phyloP scores from a whole-genome alignment of 2,329 filamentous ascomycete species.

The Ophiostoma angusticollis region DNA sequence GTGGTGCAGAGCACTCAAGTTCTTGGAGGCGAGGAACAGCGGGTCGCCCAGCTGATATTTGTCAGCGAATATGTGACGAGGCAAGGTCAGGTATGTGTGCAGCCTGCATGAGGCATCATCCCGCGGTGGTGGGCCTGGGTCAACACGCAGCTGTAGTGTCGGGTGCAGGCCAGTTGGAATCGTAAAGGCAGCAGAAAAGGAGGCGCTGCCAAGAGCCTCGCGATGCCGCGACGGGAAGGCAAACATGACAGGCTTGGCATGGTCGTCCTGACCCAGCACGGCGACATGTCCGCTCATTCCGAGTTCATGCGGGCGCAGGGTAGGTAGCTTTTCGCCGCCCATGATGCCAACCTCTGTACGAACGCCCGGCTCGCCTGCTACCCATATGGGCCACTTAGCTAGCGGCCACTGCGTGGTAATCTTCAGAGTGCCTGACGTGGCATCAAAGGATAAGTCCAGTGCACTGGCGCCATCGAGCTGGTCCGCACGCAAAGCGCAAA shows the following conservation, averaged over 20 bases:
- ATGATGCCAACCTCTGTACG: constrained; percentile 75
- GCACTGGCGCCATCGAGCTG: constrained; percentile 40
- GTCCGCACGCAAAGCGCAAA: constrained; percentile 37
- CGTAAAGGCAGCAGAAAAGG: constrained; percentile 53
- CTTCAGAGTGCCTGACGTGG: constrained; percentile 50
- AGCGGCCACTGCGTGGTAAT: constrained; percentile 53
- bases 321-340: constrained; percentile 45
- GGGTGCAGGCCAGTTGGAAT: constrained; percentile 73
- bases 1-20: constrained; percentile 55
- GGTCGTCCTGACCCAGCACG: constrained; percentile 61
- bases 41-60: constrained; percentile 69
- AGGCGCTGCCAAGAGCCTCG: constrained; percentile 34
- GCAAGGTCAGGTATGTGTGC: constrained; percentile 72
- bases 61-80: constrained; percentile 71
- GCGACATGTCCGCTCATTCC: constrained; percentile 67
- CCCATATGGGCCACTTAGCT: constrained; percentile 26
- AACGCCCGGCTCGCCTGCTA: constrained; percentile 29
- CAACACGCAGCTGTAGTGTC: constrained; percentile 55
- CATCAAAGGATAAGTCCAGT: constrained; percentile 67
- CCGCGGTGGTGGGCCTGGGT: constrained; percentile 35
- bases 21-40: constrained; percentile 69
- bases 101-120: constrained; percentile 42
- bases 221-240: constrained; percentile 69
- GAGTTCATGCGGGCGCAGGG: constrained; percentile 57
- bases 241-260: constrained; percentile 66